These are phyloP conservation scores for Rhizomucor pusillus DNA, from an alignment of 371 early-diverging fungal species.

Conservation along the genomic window DNA sequence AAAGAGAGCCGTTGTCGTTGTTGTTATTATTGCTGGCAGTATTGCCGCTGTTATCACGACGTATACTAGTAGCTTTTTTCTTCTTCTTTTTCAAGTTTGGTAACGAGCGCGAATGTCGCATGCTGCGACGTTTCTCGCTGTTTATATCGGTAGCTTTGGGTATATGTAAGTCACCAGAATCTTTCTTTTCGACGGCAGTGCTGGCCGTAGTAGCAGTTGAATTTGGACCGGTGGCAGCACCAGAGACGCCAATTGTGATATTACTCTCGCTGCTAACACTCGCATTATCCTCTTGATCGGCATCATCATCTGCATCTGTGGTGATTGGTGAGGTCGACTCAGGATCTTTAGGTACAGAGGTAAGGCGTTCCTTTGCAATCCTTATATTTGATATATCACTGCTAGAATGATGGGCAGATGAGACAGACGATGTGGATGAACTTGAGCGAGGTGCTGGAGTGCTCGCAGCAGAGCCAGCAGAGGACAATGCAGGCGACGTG, in stretches of 20 bases:
- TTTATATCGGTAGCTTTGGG: background rate
- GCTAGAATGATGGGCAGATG: background rate
- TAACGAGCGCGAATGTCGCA: background rate
- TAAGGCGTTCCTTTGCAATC: background rate
- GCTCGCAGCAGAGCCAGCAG: background rate
- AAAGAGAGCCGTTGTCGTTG: conserved; percentile 1
- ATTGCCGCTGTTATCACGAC: background rate
- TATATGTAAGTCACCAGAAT: too few species aligned
- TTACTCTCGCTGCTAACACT: background rate
- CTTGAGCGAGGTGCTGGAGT: background rate
- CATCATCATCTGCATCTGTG: background rate
- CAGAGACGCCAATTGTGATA: background rate
- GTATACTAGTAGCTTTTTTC: background rate
- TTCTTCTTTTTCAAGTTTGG: conserved; percentile 1
- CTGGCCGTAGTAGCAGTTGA: too few species aligned
- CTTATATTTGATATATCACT: background rate
- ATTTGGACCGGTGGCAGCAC: too few species aligned
- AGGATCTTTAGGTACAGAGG: background rate
- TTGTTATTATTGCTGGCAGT: background rate
- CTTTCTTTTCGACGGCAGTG: background rate
- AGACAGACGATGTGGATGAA: background rate
- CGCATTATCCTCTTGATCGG: background rate
- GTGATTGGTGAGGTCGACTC: background rate
- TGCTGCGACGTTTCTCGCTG: background rate
- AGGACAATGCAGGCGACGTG: background rate